A percentile compares a stretch with the other conserved stretches of the same genome.
phyloP scores from a whole-genome alignment of 129 eudicot genomes.

The Helianthus tuberosus region DNA sequence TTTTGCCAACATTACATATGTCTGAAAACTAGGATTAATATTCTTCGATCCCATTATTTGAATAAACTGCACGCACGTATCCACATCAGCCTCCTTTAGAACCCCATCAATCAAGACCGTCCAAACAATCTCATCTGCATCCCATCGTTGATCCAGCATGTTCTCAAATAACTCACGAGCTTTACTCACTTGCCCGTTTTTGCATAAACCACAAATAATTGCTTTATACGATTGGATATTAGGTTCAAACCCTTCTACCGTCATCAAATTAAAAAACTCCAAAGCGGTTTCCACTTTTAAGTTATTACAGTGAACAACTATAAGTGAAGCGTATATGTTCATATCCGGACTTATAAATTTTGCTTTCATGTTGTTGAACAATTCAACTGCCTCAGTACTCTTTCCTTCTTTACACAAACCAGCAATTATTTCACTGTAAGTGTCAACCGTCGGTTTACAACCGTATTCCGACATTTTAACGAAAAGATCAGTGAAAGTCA shows the following conservation, averaged over 20 bases:
- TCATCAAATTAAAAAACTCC: slow-evolving; percentile 52
- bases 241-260: slow-evolving; percentile 43
- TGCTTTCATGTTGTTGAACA: slow-evolving; percentile 59
- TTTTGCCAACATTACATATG: slow-evolving; percentile 51
- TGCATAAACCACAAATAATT: slow-evolving; percentile 64
- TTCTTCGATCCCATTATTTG: slow-evolving; percentile 54
- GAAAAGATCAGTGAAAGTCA: slow-evolving; percentile 45
- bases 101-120: slow-evolving; percentile 75
- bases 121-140: slow-evolving; percentile 85
- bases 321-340: slow-evolving; percentile 47
- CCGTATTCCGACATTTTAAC: slow-evolving; percentile 58
- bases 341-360: slow-evolving; percentile 46
- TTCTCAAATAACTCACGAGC: slow-evolving; percentile 54
- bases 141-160: slow-evolving; percentile 63
- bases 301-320: slow-evolving; percentile 53
- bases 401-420: slow-evolving; percentile 69
- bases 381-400: slow-evolving; percentile 55
- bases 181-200: slow-evolving; percentile 37
- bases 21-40: slow-evolving; percentile 43
- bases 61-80: slow-evolving; percentile 56
- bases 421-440: slow-evolving; percentile 48
- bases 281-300: slow-evolving; percentile 58
- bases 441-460: slow-evolving; percentile 67
- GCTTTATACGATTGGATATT: slow-evolving; percentile 47
- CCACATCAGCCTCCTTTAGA: slow-evolving; percentile 60